Percentiles rank a stretch among this genome's conserved stretches.
These are phyloP conservation scores for Urostyla sp. DNA, from an alignment of 73 alveolate species.

Conservation along the genomic window DNA sequence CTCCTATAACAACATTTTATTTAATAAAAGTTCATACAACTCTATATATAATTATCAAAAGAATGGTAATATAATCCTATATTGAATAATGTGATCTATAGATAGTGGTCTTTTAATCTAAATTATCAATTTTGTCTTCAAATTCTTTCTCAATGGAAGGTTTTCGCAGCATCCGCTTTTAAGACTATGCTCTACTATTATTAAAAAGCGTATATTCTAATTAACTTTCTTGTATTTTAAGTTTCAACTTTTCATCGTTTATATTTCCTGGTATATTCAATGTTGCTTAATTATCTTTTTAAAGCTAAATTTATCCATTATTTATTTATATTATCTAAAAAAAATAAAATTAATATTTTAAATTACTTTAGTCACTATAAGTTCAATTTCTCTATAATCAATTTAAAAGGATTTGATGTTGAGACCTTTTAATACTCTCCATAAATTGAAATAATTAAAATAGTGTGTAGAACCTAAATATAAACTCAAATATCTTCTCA, in stretches of 20 bases:
- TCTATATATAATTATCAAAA: constrained; percentile 17
- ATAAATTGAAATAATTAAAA: constrained; percentile 33
- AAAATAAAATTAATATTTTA: too few species aligned
- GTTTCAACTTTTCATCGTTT: constrained; percentile 22
- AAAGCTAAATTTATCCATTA: too few species aligned
- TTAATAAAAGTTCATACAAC: background rate
- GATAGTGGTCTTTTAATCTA: background rate
- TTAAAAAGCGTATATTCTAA: constrained; percentile 17
- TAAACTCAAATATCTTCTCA: constrained; percentile 20
- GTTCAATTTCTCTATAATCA: constrained; percentile 35
- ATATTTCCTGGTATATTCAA: too few species aligned
- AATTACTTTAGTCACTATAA: constrained; percentile 1
- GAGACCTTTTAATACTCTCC: constrained; percentile 50
- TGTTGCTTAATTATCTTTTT: too few species aligned
- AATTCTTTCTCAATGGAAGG: constrained; percentile 23
- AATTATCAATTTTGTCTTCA: constrained; percentile 39
- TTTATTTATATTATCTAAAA: too few species aligned
- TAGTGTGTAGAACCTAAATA: constrained; percentile 20
- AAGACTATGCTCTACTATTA: background rate
- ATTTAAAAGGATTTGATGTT: constrained; percentile 5
- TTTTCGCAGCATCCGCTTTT: background rate
- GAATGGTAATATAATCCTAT: constrained; percentile 17
- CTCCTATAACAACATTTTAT: background rate
- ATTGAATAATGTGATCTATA: constrained; percentile 24
- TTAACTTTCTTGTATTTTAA: constrained; percentile 4